These are phyloP conservation scores for Rutstroemia sp. DNA, from an alignment of 2,329 filamentous ascomycete genomes.

Conservation along the genomic window DNA sequence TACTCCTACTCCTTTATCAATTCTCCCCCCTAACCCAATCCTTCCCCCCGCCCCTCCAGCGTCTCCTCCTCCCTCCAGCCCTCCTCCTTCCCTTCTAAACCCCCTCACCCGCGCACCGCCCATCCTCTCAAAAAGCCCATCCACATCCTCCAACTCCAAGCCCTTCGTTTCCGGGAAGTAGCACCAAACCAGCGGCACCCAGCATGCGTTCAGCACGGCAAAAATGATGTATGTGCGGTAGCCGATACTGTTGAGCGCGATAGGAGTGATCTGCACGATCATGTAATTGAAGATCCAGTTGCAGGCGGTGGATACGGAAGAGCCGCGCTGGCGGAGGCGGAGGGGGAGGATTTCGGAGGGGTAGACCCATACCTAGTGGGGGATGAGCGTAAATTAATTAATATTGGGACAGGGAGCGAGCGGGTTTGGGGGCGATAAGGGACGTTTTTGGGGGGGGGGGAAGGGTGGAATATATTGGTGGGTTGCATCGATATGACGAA, in stretches of 20 bases:
- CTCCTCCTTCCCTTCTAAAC: neutral
- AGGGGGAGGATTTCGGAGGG: slow-evolving; percentile 52
- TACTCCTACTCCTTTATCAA: too few relatives aligned
- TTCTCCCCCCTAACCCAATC: too few relatives aligned
- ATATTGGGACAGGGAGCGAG: too few relatives aligned
- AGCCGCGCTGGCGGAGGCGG: slow-evolving; percentile 51
- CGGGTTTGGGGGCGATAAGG: too few relatives aligned
- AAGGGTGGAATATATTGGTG: neutral
- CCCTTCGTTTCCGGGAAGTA: slow-evolving; percentile 60
- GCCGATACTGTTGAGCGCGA: slow-evolving; percentile 36
- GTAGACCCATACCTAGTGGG: slow-evolving; percentile 42
- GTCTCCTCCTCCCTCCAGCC: neutral
- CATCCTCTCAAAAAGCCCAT: slow-evolving; percentile 2
- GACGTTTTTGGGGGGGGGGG: neutral
- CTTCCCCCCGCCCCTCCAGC: neutral
- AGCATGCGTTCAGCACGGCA: slow-evolving; percentile 24
- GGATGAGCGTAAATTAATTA: too few relatives aligned
- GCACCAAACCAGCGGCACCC: slow-evolving; percentile 49
- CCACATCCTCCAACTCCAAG: slow-evolving; percentile 58
- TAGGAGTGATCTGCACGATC: slow-evolving; percentile 38
- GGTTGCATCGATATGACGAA: too few relatives aligned
- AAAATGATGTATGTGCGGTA: slow-evolving; percentile 34
- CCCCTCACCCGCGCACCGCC: neutral
- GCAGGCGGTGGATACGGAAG: slow-evolving; percentile 52
- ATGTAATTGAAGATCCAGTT: slow-evolving; percentile 43